phyloP scores from a whole-genome alignment of 1,139 yeast species.

The Candida tropicalis region DNA sequence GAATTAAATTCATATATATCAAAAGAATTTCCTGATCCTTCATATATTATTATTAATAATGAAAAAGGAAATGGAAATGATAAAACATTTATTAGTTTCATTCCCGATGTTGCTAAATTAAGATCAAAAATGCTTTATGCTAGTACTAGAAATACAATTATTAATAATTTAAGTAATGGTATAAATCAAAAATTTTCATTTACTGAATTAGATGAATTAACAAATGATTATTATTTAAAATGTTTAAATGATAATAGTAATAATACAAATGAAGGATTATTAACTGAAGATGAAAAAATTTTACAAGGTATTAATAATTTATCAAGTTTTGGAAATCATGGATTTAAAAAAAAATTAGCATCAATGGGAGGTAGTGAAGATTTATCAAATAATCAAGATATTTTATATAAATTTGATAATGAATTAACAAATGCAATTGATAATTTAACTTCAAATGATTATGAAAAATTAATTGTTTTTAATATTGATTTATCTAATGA shows the following conservation, averaged over 20 bases:
- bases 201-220: conserved; percentile 62
- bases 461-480: conserved; percentile 30
- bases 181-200: conserved; percentile 61
- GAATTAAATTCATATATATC: conserved; percentile 35
- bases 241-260: conserved; percentile 33
- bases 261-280: conserved; percentile 36
- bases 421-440: conserved; percentile 27
- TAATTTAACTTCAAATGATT: conserved; percentile 18
- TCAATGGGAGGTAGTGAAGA: conserved; percentile 28
- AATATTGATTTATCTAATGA: conserved; percentile 35
- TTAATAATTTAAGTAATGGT: conserved; percentile 69
- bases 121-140: conserved; percentile 93
- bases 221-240: conserved; percentile 48
- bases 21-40: conserved; percentile 51
- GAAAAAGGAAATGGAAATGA: conserved; percentile 20
- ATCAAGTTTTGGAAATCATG: conserved; percentile 9
- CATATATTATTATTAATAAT: conserved; percentile 54
- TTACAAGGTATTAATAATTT: conserved; percentile 44
- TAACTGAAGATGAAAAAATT: conserved; percentile 61
- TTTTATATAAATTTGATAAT: conserved; percentile 32
- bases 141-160: conserved; percentile 75
- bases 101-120: conserved; percentile 85
- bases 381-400: conserved; percentile 15
- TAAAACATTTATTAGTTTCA: conserved; percentile 71
- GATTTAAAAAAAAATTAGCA: conserved; percentile 35